phyloP scores from a whole-genome alignment of 805 yeast species.

The Blastobotrys terrestris region DNA sequence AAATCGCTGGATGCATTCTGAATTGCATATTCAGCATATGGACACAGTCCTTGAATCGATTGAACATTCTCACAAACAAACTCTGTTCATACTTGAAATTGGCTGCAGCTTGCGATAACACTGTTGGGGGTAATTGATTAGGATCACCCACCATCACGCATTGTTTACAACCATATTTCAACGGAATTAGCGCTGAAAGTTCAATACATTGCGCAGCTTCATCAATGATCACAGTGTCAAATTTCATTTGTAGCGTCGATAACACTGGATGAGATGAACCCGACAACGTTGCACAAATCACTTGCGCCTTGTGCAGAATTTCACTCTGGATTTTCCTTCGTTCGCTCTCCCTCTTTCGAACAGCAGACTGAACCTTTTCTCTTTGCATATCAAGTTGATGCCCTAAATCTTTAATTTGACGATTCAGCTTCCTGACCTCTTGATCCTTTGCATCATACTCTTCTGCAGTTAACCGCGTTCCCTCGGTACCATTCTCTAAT shows the following conservation, averaged over 20 bases:
- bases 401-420: constrained; percentile 61
- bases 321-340: constrained; percentile 68
- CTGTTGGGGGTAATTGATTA: constrained; percentile 96
- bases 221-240: constrained; percentile 88
- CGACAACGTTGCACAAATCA: constrained; percentile 86
- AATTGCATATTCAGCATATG: constrained; percentile 84
- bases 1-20: constrained; percentile 95
- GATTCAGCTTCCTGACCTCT: constrained; percentile 51
- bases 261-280: constrained; percentile 91
- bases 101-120: constrained; percentile 82
- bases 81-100: constrained; percentile 79
- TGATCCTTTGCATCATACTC: constrained; percentile 31
- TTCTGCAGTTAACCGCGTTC: constrained; percentile 20
- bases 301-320: constrained; percentile 66
- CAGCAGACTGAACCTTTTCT: constrained; percentile 61
- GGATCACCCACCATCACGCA: constrained; percentile 99
- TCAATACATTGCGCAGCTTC: constrained; percentile 98
- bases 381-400: constrained; percentile 71
- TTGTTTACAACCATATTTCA: constrained; percentile 80
- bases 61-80: constrained; percentile 89
- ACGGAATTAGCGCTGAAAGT: constrained; percentile 81
- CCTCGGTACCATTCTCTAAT: constrained; percentile 21
- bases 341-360: constrained; percentile 71
- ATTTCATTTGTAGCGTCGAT: constrained; percentile 63
- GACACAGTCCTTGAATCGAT: constrained; percentile 50